Conservation (phyloP, 371 early-diverging fungal genomes). For the Mortierella sp. region DNA sequence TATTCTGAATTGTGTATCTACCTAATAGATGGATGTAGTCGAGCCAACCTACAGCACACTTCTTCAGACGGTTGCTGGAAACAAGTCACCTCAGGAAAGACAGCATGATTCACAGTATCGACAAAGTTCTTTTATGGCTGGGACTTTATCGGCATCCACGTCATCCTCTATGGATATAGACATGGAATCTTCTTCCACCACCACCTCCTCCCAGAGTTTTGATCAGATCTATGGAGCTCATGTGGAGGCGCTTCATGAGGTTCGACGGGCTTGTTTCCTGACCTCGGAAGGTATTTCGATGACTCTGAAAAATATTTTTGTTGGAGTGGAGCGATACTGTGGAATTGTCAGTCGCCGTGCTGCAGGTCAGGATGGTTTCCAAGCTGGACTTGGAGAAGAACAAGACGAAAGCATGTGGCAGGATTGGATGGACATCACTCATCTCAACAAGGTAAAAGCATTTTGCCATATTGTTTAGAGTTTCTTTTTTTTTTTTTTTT, state of each 20-base stretch:
- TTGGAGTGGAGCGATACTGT: conserved; percentile 18
- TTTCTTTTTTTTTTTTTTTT: conserved; percentile 7
- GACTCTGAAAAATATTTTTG: conserved; percentile 26
- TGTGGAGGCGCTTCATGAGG: conserved; percentile 32
- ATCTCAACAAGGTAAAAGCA: conserved; percentile 24
- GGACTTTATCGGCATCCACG: background rate
- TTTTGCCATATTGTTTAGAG: background rate
- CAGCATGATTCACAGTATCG: too few relatives aligned
- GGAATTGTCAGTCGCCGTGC: conserved; percentile 43
- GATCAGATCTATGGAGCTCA: conserved; percentile 37
- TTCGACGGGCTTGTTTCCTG: conserved; percentile 42
- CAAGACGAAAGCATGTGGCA: conserved; percentile 39
- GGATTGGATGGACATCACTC: conserved; percentile 37
- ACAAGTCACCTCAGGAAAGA: background rate
- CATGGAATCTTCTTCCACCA: too few relatives aligned
- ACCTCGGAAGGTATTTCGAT: conserved; percentile 16
- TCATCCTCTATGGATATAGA: too few relatives aligned
- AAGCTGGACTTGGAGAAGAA: conserved; percentile 22
- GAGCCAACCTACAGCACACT: conserved; percentile 56
- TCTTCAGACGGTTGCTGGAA: conserved; percentile 25
- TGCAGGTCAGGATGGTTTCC: conserved; percentile 45
- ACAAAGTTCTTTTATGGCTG: background rate
- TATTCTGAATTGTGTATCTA: background rate
- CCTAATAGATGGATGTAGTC: conserved; percentile 72
- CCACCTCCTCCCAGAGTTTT: conserved; percentile 17